phyloP scores from a whole-genome alignment of 306 rosid genomes.

The Castanopsis chinensis region DNA sequence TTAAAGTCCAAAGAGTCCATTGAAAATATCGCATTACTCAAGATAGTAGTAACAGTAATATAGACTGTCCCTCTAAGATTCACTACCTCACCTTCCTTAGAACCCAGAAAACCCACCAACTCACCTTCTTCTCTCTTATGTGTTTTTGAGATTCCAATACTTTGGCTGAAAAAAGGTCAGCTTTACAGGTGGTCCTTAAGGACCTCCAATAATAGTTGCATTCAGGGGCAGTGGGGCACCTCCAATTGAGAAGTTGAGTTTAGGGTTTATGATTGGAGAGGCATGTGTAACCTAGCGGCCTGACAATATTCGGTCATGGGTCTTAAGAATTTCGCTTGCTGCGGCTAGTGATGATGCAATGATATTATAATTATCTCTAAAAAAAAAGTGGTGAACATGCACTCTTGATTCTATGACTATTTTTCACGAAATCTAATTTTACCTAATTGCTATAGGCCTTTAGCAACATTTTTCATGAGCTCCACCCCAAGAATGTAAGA shows the following conservation, averaged over 20 bases:
- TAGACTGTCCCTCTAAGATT: neutral
- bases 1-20: slow-evolving; percentile 4
- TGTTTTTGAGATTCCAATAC: too few species aligned
- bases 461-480: too few species aligned
- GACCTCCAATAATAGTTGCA: neutral
- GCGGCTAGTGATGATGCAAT: slow-evolving; percentile 17
- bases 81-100: neutral
- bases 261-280: neutral
- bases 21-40: slow-evolving; percentile 3
- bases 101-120: neutral
- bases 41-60: neutral
- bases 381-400: too few species aligned
- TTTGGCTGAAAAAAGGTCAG: too few species aligned
- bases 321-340: slow-evolving; percentile 14
- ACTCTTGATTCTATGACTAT: too few species aligned
- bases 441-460: too few species aligned
- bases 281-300: slow-evolving; percentile 5
- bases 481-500: too few species aligned
- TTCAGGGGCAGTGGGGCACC: neutral
- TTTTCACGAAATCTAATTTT: too few species aligned
- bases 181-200: too few species aligned
- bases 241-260: neutral
- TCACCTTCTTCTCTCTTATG: neutral
- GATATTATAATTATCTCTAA: too few species aligned
- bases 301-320: slow-evolving; percentile 7